A percentile compares a stretch with the other conserved stretches of the same genome.
phyloP scores from a whole-genome alignment of 129 eudicot genomes.

The Deinandra increscens region DNA sequence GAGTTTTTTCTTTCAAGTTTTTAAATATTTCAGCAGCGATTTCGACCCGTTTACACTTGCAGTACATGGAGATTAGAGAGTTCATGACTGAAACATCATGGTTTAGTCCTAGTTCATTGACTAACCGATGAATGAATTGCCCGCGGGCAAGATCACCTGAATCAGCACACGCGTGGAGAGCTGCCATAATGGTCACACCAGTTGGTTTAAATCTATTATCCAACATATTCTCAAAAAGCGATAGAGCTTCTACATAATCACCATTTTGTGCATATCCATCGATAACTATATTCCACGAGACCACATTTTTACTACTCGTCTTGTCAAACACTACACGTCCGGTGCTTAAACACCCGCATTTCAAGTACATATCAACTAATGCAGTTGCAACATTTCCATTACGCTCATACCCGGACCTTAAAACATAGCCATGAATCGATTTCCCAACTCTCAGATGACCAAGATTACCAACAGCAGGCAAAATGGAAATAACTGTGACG shows the following conservation, averaged over 20 bases:
- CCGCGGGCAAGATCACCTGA: constrained; percentile 61
- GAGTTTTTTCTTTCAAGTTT: constrained; percentile 50
- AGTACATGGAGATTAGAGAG: constrained; percentile 89
- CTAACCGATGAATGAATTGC: constrained; percentile 48
- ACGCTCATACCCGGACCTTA: constrained; percentile 50
- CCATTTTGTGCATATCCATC: constrained; percentile 80
- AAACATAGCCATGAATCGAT: constrained; percentile 61
- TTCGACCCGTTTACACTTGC: constrained; percentile 72
- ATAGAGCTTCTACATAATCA: constrained; percentile 67
- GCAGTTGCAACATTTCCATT: constrained; percentile 72
- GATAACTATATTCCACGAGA: constrained; percentile 89
- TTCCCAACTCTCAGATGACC: constrained; percentile 54
- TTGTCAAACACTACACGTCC: constrained; percentile 59
- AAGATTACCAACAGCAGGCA: constrained; percentile 64
- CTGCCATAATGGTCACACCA: constrained; percentile 75
- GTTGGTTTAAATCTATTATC: constrained; percentile 67
- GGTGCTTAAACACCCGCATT: constrained; percentile 53
- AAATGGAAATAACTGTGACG: constrained; percentile 57
- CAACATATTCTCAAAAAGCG: constrained; percentile 68
- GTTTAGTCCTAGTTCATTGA: constrained; percentile 40
- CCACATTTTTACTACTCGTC: constrained; percentile 57
- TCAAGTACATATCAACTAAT: constrained; percentile 71
- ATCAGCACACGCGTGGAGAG: constrained; percentile 79
- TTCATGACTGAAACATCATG: constrained; percentile 59
- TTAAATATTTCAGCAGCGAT: constrained; percentile 57